Evolutionary conservation across 345 rosid species (phyloP), one percentile per base, ranked within the genome.

Genomic region (Draba incana): DNA sequence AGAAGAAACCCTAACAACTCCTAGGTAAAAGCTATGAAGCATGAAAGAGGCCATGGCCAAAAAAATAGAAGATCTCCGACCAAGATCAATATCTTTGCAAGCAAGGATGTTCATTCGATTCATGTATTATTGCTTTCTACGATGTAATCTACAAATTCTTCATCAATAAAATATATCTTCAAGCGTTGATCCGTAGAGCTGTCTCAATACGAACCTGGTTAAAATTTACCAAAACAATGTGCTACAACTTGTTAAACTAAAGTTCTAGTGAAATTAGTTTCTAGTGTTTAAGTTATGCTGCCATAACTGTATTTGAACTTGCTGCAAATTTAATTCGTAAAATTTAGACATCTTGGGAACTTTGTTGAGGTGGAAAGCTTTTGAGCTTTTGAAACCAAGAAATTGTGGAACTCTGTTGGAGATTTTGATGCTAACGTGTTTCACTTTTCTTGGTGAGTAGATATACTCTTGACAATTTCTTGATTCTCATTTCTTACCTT

Each of bases 371-470:
- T 35, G 45, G 51, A 57, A n/a, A 23, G 37, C n/a, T 41, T 65
- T 65, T n/a, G n/a, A n/a, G n/a, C n/a, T n/a, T n/a, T n/a, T 35
- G 44, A 46, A 30, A 31, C 66, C 24, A 58, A 42, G 47, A 51
- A 66, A 51, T 1, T 41, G 49, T 54, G 69, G 46, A 61, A 54
- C 57, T 61, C 51, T 53, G 8, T 62, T 6, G 16, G 54, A 61
- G 58, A 75, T 41, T 56, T 48, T 62, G 33, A 55, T 75, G 59
- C 42, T 62, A 5, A 24, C 10, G 33, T 69, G 23, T 68, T 43
- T n/a, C 68, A 53, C 24, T 66, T 58, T 74, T 66, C 10, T 52
- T 51, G 53, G 39, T 73, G 66, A 42, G 47, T 43, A 57, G 77
- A 58, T 15, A 66, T 51, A 38, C 56, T 63, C 44, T n/a, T 28